Percentiles rank a stretch among this genome's conserved stretches.
Evolutionary conservation across 78 protist species (phyloP).

Genomic region (Dictyostelium intermedium): DNA sequence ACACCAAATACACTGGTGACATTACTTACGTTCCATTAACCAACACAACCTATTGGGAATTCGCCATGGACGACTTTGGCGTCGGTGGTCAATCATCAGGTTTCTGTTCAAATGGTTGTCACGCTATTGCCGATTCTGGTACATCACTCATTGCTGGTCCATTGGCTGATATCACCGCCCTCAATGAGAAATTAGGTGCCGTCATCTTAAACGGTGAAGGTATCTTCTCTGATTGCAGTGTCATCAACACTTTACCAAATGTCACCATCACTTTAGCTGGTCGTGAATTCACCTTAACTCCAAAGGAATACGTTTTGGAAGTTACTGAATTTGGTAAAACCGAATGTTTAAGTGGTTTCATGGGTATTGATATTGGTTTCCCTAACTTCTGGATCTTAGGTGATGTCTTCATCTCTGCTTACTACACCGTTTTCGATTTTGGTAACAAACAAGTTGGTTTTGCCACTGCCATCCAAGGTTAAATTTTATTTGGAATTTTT

Average conservation of each 20-base stretch:
- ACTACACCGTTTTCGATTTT: slow-evolving; percentile 94
- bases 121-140: slow-evolving; percentile 97
- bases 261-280: slow-evolving; percentile 86
- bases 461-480: slow-evolving; percentile 30
- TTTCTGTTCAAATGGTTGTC: slow-evolving; percentile 77
- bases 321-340: slow-evolving; percentile 76
- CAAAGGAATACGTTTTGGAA: slow-evolving; percentile 92
- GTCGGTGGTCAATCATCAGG: slow-evolving; percentile 59
- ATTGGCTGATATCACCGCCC: slow-evolving; percentile 34
- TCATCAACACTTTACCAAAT: slow-evolving; percentile 85
- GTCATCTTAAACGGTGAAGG: slow-evolving; percentile 62
- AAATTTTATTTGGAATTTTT: neutral
- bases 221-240: slow-evolving; percentile 77
- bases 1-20: slow-evolving; percentile 79
- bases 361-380: slow-evolving; percentile 84
- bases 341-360: slow-evolving; percentile 94
- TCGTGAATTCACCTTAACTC: slow-evolving; percentile 79
- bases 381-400: slow-evolving; percentile 96
- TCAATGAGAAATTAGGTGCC: slow-evolving; percentile 86
- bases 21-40: slow-evolving; percentile 90
- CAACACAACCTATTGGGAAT: slow-evolving; percentile 89
- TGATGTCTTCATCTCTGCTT: slow-evolving; percentile 96
- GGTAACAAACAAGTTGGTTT: slow-evolving; percentile 86
- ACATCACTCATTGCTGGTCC: slow-evolving; percentile 97
- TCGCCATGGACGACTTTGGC: slow-evolving; percentile 70